Percentiles rank a stretch among this genome's conserved stretches.
phyloP scores from a whole-genome alignment of 140 eudicot genomes.

The Stevia rebaudiana region DNA sequence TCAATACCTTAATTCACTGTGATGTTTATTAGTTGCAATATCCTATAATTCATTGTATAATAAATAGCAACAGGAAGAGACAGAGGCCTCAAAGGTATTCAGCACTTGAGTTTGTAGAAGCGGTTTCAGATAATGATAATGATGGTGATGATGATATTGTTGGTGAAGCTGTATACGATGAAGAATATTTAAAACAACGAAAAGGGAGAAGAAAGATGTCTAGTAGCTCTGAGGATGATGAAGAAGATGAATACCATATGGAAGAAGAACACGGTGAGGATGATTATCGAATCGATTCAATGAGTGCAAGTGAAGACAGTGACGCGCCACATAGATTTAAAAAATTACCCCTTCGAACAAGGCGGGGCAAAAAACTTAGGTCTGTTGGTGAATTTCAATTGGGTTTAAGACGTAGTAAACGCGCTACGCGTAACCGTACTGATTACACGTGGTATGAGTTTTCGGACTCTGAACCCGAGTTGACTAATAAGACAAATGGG shows the following conservation, averaged over 20 bases:
- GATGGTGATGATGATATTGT: constrained; percentile 70
- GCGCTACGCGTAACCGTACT: constrained; percentile 60
- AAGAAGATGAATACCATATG: constrained; percentile 56
- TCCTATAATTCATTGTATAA: too few relatives aligned
- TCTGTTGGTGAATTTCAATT: constrained; percentile 45
- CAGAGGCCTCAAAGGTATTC: constrained; percentile 67
- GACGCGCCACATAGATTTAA: constrained; percentile 39
- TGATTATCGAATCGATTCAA: constrained; percentile 39
- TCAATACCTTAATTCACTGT: background rate
- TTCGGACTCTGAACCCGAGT: constrained; percentile 66
- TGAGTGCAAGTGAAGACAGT: constrained; percentile 68
- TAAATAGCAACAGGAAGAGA: constrained; percentile 55
- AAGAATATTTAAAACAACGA: constrained; percentile 63
- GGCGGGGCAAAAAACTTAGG: constrained; percentile 48
- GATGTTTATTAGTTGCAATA: too few relatives aligned
- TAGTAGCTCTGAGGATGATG: constrained; percentile 84
- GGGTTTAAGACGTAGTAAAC: constrained; percentile 72
- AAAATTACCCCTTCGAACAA: constrained; percentile 41
- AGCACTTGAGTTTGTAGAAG: constrained; percentile 48
- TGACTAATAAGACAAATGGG: constrained; percentile 29
- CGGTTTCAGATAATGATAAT: constrained; percentile 51
- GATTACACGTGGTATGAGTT: constrained; percentile 51
- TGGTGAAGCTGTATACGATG: constrained; percentile 91
- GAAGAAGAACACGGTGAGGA: too few relatives aligned
- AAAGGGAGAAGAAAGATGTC: constrained; percentile 53